These are phyloP conservation scores for Suhomyces tanzawaensis DNA, from an alignment of 805 yeast species.

Conservation along the genomic window DNA sequence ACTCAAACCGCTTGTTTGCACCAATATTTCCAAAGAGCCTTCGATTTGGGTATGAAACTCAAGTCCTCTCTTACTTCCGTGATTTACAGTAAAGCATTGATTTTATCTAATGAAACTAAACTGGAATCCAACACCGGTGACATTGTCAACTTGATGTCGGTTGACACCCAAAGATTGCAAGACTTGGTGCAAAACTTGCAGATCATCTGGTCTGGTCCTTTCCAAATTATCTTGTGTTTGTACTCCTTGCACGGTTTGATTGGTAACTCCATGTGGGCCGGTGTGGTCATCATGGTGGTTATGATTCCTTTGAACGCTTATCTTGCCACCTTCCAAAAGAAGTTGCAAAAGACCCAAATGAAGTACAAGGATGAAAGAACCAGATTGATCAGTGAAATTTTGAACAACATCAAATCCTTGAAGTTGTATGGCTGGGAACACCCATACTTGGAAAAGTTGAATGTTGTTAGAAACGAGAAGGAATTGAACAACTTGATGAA, in stretches of 20 bases:
- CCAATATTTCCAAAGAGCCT: constrained; percentile 73
- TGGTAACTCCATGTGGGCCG: constrained; percentile 96
- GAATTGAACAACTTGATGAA: constrained; percentile 74
- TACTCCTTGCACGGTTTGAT: constrained; percentile 66
- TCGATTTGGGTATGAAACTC: constrained; percentile 74
- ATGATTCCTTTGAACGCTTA: constrained; percentile 78
- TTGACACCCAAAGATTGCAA: constrained; percentile 85
- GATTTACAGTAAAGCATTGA: constrained; percentile 66
- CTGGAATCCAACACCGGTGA: constrained; percentile 82
- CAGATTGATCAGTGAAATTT: constrained; percentile 79
- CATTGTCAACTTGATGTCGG: constrained; percentile 91
- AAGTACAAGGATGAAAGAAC: constrained; percentile 88
- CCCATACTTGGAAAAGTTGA: constrained; percentile 73
- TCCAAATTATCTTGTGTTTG: constrained; percentile 77
- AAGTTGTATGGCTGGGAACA: constrained; percentile 95
- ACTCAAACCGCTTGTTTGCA: constrained; percentile 74
- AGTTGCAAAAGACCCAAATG: constrained; percentile 83
- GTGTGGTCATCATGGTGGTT: constrained; percentile 72
- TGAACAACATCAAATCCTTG: constrained; percentile 87
- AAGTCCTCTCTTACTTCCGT: constrained; percentile 67
- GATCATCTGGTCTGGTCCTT: constrained; percentile 89
- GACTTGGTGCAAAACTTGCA: constrained; percentile 77
- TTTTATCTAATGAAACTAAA: constrained; percentile 68
- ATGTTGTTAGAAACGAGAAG: constrained; percentile 80
- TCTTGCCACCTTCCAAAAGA: constrained; percentile 66